Evolutionary conservation across 2,329 filamentous ascomycete species (phyloP).

Genomic region (Colletotrichum euphorbiae): DNA sequence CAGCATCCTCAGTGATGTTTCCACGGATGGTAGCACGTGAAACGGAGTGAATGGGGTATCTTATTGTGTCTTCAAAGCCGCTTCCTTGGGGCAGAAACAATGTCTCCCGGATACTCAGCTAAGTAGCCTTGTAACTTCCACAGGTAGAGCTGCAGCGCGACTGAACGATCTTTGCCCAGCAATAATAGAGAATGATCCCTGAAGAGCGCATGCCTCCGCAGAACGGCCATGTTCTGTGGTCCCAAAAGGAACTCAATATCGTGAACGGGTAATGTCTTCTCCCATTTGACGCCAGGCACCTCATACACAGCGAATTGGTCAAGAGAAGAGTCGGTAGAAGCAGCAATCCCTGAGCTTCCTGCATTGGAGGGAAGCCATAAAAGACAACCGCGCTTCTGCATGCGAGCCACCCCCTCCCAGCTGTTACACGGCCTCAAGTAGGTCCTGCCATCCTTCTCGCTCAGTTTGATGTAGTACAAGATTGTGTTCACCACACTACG

Average conservation of each 20-base stretch:
- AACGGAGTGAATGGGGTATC: neutral
- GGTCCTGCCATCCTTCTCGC: constrained; percentile 45
- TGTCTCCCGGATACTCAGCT: constrained; percentile 17
- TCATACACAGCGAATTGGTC: constrained; percentile 47
- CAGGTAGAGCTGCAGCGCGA: constrained; percentile 60
- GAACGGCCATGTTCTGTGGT: constrained; percentile 52
- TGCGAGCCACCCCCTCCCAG: constrained; percentile 58
- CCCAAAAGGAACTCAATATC: constrained; percentile 65
- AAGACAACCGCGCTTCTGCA: constrained; percentile 58
- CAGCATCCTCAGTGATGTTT: neutral
- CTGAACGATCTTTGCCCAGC: constrained; percentile 51
- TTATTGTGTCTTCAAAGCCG: neutral
- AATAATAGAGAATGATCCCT: constrained; percentile 52
- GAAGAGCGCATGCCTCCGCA: constrained; percentile 45
- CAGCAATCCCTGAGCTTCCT: constrained; percentile 1
- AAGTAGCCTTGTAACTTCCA: constrained; percentile 72
- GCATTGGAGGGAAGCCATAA: constrained; percentile 51
- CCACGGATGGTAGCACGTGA: too few species aligned
- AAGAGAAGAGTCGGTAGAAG: neutral
- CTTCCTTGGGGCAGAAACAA: neutral
- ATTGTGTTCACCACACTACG: constrained; percentile 60
- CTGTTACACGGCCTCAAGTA: constrained; percentile 57
- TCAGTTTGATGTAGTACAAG: constrained; percentile 50
- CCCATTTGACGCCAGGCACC: constrained; percentile 49
- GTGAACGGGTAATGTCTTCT: constrained; percentile 61